A percentile compares a stretch with the other conserved stretches of the same genome.
phyloP scores from a whole-genome alignment of 2,329 filamentous ascomycete species.

The Aciculosporium take region DNA sequence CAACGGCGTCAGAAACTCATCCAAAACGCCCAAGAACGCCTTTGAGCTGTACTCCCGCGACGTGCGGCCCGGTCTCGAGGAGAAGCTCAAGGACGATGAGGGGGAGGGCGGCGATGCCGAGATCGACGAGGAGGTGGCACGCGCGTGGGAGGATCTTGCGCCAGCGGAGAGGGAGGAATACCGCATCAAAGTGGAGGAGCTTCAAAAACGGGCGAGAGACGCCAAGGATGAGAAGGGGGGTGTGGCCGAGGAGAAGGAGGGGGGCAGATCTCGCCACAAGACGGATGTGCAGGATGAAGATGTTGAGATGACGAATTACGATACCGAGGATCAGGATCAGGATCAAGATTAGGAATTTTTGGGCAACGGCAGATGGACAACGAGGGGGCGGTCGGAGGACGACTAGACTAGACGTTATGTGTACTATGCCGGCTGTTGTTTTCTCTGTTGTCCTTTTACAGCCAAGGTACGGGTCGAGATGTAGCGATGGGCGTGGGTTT shows the following conservation, averaged over 20 bases:
- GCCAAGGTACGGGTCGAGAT: no score
- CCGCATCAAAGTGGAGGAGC: conserved; percentile 20
- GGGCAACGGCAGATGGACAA: conserved; percentile 20
- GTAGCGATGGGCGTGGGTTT: no score
- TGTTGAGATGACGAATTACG: conserved; percentile 34
- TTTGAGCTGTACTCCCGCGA: conserved; percentile 43
- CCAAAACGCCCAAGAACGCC: conserved; percentile 31
- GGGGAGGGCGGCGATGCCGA: conserved; percentile 17
- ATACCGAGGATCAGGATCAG: conserved; percentile 24
- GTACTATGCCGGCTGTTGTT: no score
- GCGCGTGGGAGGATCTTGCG: conserved; percentile 39
- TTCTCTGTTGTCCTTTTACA: no score
- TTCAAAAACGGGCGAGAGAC: conserved; percentile 15
- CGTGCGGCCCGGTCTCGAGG: conserved; percentile 28
- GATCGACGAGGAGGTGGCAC: conserved; percentile 41
- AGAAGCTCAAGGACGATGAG: conserved; percentile 27
- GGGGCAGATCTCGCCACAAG: conserved; percentile 13
- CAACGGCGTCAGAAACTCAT: conserved; percentile 27
- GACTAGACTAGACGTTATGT: neutral
- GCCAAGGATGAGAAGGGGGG: conserved; percentile 10
- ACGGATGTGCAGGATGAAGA: conserved; percentile 29
- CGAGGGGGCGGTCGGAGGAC: conserved; percentile 20
- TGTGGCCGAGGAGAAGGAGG: conserved; percentile 12
- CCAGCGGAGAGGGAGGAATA: conserved; percentile 36
- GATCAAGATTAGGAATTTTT: conserved; percentile 9